Evolutionary conservation across 2,329 filamentous ascomycete species (phyloP).

Genomic region (Venturia carpophila): DNA sequence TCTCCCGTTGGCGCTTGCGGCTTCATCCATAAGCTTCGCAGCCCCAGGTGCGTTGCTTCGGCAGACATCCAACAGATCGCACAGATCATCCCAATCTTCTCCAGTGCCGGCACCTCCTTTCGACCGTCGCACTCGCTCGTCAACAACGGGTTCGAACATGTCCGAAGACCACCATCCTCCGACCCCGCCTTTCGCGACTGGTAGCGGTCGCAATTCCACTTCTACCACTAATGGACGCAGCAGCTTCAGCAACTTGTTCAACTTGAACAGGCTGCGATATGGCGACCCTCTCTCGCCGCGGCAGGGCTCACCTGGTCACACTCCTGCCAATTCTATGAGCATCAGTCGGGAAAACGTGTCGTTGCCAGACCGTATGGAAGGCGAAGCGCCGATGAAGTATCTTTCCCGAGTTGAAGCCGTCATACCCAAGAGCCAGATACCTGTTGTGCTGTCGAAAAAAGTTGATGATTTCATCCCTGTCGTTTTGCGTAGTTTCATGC

Average conservation of each 20-base stretch:
- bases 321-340: slow-evolving; percentile 72
- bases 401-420: slow-evolving; percentile 74
- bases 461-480: slow-evolving; percentile 74
- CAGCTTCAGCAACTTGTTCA: slow-evolving; percentile 86
- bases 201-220: slow-evolving; percentile 61
- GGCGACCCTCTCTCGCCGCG: slow-evolving; percentile 62
- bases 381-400: slow-evolving; percentile 86
- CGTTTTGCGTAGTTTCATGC: slow-evolving; percentile 89
- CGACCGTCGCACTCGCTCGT: slow-evolving; percentile 67
- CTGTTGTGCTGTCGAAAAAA: slow-evolving; percentile 77
- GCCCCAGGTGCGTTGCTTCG: slow-evolving; percentile 46
- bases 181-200: slow-evolving; percentile 45
- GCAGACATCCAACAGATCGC: slow-evolving; percentile 55
- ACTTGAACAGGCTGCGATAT: slow-evolving; percentile 68
- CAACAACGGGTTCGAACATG: slow-evolving; percentile 77
- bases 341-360: slow-evolving; percentile 61
- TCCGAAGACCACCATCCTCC: slow-evolving; percentile 63
- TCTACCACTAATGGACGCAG: slow-evolving; percentile 72
- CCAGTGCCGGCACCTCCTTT: slow-evolving; percentile 52
- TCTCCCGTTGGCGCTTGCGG: slow-evolving; percentile 39
- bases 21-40: slow-evolving; percentile 38
- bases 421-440: slow-evolving; percentile 73
- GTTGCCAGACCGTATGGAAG: slow-evolving; percentile 72
- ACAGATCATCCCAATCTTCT: slow-evolving; percentile 55
- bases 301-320: slow-evolving; percentile 55